Evolutionary conservation across 768 basidiomycete genomes (phyloP).

Genomic region (Kwoniella sp.): DNA sequence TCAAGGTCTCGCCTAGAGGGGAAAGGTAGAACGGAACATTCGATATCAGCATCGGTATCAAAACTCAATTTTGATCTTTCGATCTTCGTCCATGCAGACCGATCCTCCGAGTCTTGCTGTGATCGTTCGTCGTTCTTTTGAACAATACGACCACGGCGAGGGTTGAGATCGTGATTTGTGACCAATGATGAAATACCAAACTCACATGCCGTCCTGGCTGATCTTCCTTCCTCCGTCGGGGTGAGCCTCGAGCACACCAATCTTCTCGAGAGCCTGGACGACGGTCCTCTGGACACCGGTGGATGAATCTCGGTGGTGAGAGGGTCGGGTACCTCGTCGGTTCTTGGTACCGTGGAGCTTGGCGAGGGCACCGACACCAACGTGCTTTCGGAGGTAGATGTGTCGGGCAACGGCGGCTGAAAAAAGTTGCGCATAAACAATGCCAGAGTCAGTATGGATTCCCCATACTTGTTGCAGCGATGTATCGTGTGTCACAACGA

Average conservation of each 20-base stretch:
- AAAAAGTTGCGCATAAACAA: no score
- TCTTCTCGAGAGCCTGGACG: constrained; percentile 97
- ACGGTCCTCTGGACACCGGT: constrained; percentile 89
- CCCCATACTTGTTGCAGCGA: neutral
- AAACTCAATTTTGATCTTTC: no score
- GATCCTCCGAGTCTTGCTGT: no score
- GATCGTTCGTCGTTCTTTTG: no score
- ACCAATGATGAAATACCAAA: no score
- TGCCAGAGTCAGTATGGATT: neutral
- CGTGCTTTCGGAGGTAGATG: constrained; percentile 98
- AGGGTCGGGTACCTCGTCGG: constrained; percentile 93
- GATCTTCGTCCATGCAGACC: no score
- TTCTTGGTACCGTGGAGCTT: constrained; percentile 97
- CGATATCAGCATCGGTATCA: no score
- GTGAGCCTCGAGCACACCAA: constrained; percentile 92
- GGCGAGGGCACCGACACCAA: constrained; percentile 76
- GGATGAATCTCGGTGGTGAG: constrained; percentile 85
- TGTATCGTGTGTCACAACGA: no score
- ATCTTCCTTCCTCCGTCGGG: constrained; percentile 94
- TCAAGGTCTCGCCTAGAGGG: constrained; percentile 40
- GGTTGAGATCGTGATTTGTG: no score
- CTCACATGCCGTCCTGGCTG: constrained; percentile 84
- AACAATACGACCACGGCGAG: no score
- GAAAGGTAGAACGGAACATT: no score
- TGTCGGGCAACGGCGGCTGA: constrained; percentile 94